These are phyloP conservation scores for Aspergillus tanneri DNA, from an alignment of 2,329 filamentous ascomycete genomes.

Conservation along the genomic window DNA sequence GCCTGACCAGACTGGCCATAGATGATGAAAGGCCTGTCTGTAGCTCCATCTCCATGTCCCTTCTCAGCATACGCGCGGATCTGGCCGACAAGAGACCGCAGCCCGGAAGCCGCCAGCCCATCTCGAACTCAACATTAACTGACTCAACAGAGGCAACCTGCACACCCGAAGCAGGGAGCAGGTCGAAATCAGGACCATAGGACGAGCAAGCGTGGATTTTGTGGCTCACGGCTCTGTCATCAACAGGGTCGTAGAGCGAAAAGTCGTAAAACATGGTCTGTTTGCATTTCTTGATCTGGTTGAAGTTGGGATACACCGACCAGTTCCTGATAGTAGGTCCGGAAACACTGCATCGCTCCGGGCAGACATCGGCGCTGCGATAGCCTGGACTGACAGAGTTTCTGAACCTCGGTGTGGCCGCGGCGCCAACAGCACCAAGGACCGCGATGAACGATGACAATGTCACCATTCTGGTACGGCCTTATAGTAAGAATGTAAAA, in stretches of 20 bases:
- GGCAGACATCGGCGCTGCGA: constrained; percentile 15
- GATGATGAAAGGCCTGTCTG: constrained; percentile 26
- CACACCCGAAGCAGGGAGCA: constrained; percentile 4
- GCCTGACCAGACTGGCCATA: constrained; percentile 32
- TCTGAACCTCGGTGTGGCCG: constrained; percentile 1
- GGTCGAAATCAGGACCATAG: constrained; percentile 24
- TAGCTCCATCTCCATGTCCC: constrained; percentile 23
- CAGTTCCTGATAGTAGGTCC: constrained; percentile 20
- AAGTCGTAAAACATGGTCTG: constrained; percentile 38
- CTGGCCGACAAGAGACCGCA: constrained; percentile 27
- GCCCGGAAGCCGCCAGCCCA: constrained; percentile 30
- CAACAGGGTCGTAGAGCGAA: constrained; percentile 36
- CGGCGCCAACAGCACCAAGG: constrained; percentile 1
- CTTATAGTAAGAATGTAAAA: not conserved
- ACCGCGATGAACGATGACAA: not conserved
- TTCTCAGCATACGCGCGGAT: constrained; percentile 32
- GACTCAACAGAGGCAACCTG: constrained; percentile 11
- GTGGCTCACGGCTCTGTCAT: constrained; percentile 28
- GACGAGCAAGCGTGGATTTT: constrained; percentile 35
- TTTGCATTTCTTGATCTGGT: constrained; percentile 27
- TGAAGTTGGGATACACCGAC: constrained; percentile 24
- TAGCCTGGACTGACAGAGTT: constrained; percentile 15
- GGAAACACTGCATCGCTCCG: constrained; percentile 19
- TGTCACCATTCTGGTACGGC: not conserved
- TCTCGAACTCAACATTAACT: constrained; percentile 24